A percentile compares a stretch with the other conserved stretches of the same genome.
Evolutionary conservation across 2,329 filamentous ascomycete species (phyloP).

Genomic region (Penicillium sp.): DNA sequence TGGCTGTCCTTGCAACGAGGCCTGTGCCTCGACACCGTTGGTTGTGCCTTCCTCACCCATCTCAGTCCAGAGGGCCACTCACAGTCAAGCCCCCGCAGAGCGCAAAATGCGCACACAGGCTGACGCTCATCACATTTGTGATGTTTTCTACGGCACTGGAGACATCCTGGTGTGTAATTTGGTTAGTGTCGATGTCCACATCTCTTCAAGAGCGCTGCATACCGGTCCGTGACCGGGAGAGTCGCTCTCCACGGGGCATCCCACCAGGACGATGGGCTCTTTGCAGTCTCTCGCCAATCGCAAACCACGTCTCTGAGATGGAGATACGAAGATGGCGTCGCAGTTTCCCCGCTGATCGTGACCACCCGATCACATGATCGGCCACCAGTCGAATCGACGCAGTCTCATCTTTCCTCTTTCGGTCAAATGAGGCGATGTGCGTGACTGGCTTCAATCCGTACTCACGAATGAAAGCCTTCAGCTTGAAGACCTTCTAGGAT

Average conservation of each 20-base stretch:
- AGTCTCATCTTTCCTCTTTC: not conserved
- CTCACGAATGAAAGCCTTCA: no score
- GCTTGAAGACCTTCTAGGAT: no score
- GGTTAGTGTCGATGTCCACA: constrained; percentile 1
- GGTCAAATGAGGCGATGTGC: not conserved
- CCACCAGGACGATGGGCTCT: not conserved
- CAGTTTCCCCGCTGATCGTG: constrained; percentile 16
- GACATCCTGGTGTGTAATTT: constrained; percentile 14
- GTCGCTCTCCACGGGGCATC: constrained; percentile 17
- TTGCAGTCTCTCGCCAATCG: not conserved
- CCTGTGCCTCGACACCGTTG: constrained; percentile 14
- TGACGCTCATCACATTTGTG: constrained; percentile 23
- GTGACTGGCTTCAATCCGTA: constrained; percentile 1
- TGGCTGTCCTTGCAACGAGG: constrained; percentile 11
- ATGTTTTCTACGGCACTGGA: constrained; percentile 22
- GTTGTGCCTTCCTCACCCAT: constrained; percentile 18
- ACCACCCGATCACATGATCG: constrained; percentile 19
- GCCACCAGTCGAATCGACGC: not conserved
- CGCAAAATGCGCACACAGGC: constrained; percentile 18
- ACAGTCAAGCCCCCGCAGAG: constrained; percentile 10
- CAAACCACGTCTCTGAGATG: not conserved
- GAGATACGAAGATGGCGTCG: not conserved
- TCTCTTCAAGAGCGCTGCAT: not conserved
- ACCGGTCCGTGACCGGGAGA: constrained; percentile 23
- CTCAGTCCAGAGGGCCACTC: constrained; percentile 20